Evolutionary conservation across 495 filamentous ascomycete genomes (phyloP), one percentile per base, ranked within the genome.

Genomic region (Daldinia grandis): DNA sequence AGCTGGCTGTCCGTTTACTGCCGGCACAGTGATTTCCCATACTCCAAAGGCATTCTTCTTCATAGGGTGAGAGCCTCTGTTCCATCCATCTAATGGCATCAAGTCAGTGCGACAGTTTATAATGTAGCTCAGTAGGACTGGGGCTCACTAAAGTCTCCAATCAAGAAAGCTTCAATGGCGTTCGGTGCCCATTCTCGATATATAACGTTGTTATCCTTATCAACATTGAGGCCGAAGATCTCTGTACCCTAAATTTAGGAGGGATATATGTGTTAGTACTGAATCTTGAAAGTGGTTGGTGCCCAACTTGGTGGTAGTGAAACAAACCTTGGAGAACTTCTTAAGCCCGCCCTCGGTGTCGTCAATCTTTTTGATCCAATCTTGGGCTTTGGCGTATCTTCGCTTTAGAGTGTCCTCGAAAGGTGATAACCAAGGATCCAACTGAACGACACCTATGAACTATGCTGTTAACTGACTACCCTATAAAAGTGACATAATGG

Each of bases 171-270:
- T 72, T 90, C 80, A 21, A 88, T 79, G 57, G 93, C 94, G 82
- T 92, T 95, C 54, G 95, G 95, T 1, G 95, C 95, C 95, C 95
- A 99, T 87, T 99, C 95, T 71, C 92, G 88, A 81, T 99, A 99
- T 49, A 82, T 85, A 72, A 99, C 93, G 78, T 94, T 93, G 71
- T 92, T 90, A 73, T 97, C 90, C 10, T 89, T 84, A 69, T 88
- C 83, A 59, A 92, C 87, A 74, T 91, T 91, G 78, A 99, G 85
- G 54, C 95, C 95, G 78, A 91, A 97, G 60, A 81, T 88, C 77
- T 98, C 94, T 62, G 89, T 91, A 33, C 95, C 95, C 91, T 94
- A 49, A 17, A 17, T 60, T 74, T 33, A 60, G 62, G 40, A 9
- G 72, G 70, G 33, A 1, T 9, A 17, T 38, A 4, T 33, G 15